These are phyloP conservation scores for Tremella yokohamensis DNA, from an alignment of 768 basidiomycete species.

Conservation along the genomic window DNA sequence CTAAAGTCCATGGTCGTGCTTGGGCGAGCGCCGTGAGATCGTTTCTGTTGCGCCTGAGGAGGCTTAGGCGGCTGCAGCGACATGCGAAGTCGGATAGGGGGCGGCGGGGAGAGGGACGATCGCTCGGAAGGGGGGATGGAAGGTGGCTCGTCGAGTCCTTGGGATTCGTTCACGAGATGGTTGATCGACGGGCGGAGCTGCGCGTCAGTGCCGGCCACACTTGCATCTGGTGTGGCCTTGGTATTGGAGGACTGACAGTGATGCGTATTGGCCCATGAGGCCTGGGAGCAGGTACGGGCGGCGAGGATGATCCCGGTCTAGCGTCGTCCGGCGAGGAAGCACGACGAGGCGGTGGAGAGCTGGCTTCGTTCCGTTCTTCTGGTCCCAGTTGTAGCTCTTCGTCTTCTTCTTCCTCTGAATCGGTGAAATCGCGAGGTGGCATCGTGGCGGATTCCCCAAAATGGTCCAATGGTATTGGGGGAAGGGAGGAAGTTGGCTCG, in stretches of 20 bases:
- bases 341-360: not conserved
- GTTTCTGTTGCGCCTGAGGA: constrained; percentile 11
- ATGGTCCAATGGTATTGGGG: too few relatives aligned
- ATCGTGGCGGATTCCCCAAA: not conserved
- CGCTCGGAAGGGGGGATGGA: constrained; percentile 19
- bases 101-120: constrained; percentile 44
- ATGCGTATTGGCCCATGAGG: too few relatives aligned
- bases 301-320: not conserved
- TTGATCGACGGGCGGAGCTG: constrained; percentile 34
- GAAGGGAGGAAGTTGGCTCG: too few relatives aligned
- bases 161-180: constrained; percentile 22
- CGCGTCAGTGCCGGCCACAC: not conserved
- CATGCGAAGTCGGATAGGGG: constrained; percentile 41
- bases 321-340: not conserved
- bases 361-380: not conserved
- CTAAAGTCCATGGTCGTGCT: constrained; percentile 4
- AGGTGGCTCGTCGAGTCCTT: not conserved
- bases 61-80: constrained; percentile 26
- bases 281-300: not conserved
- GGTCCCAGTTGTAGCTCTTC: not conserved
- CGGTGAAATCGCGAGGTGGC: constrained; percentile 29
- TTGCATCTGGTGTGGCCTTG: too few relatives aligned
- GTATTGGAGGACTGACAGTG: too few relatives aligned
- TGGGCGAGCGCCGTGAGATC: not conserved
- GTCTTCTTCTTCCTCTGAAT: constrained; percentile 29